Base-by-base conservation (phyloP, 306 rosid genomes). In the Lathyrus sativus region DNA sequence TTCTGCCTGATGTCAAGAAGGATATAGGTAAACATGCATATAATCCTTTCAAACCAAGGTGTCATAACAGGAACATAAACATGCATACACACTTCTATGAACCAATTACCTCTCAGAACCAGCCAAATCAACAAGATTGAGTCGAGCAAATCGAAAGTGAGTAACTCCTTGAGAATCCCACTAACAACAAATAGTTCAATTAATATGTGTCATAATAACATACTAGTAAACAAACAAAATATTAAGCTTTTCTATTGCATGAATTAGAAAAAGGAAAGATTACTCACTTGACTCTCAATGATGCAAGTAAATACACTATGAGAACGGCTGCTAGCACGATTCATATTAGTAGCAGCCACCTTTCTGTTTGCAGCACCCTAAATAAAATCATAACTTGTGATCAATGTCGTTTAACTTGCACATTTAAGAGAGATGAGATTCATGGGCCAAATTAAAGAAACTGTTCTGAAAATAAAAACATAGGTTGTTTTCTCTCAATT, bases 271-370 rank as follows among this genome's bases (percentile, higher is more conserved):
- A 39, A 38, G 43, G 35, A 19, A 37, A 39, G 3, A 65, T 53
- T 71, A 76, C 82, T 76, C 77, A 93, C 99, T 85, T 88, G 86
- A 58, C 99, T 93, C 76, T 93, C 99, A 65, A 90, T 85, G 75
- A 85, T 89, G 80, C 99, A 93, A 8, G 99, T 93, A 82, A 90
- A 90, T 59, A 93, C 99, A 90, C 97, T 88, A 69, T 93, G 99
- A 68, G 99, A 93, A 43, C 99, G 95, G 70, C 99, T 90, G 73
- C 99, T 93, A 35, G 99, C 99, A 72, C 72, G 88, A 81, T 93
- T 93, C 97, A 93, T 93, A 79, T 93, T 93, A 65, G 99, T 93
- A 37, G 99, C 88, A 54, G 99, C 99, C 26, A 93, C 99, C 86
- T 93, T 93, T 79, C 99, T 82, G 72, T 88, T 87, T 3, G 99